phyloP scores from a whole-genome alignment of 2,329 filamentous ascomycete species.

The Colletotrichum sp. region DNA sequence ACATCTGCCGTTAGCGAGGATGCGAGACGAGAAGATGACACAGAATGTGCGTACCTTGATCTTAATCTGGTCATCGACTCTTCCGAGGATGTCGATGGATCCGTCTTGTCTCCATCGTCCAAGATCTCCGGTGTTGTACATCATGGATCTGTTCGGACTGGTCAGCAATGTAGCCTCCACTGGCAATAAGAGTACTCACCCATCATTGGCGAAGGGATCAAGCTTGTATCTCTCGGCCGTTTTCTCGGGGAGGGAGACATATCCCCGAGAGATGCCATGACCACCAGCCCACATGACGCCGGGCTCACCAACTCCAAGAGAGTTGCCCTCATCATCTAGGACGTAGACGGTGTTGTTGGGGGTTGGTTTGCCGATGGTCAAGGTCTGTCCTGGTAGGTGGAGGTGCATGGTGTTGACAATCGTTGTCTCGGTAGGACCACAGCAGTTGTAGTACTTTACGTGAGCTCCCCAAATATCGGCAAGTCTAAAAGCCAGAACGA shows the following conservation, averaged over 20 bases:
- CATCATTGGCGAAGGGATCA: slow-evolving; percentile 55
- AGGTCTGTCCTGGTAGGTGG: slow-evolving; percentile 35
- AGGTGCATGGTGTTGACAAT: slow-evolving; percentile 55
- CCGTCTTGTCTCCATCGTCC: slow-evolving; percentile 59
- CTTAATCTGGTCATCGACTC: slow-evolving; percentile 65
- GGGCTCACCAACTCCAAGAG: slow-evolving; percentile 48
- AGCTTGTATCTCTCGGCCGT: slow-evolving; percentile 52
- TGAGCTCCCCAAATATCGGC: slow-evolving; percentile 60
- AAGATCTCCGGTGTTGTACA: slow-evolving; percentile 67
- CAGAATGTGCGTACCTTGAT: slow-evolving; percentile 31
- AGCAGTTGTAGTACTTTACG: slow-evolving; percentile 58
- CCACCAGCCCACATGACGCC: slow-evolving; percentile 64
- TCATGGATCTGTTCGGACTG: slow-evolving; percentile 40
- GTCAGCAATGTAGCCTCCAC: fast-evolving
- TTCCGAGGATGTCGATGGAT: slow-evolving; percentile 57
- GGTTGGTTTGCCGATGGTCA: slow-evolving; percentile 60
- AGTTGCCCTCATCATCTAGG: slow-evolving; percentile 45
- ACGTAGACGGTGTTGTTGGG: slow-evolving; percentile 63
- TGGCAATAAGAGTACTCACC: slow-evolving; percentile 37
- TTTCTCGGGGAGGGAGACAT: slow-evolving; percentile 56
- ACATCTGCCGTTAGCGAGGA: neutral
- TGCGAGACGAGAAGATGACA: neutral
- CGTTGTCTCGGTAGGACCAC: slow-evolving; percentile 64
- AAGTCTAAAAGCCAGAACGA: slow-evolving; percentile 27
- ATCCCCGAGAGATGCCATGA: slow-evolving; percentile 58